phyloP scores from a whole-genome alignment of 345 rosid species.

The Nephelium lappaceum region DNA sequence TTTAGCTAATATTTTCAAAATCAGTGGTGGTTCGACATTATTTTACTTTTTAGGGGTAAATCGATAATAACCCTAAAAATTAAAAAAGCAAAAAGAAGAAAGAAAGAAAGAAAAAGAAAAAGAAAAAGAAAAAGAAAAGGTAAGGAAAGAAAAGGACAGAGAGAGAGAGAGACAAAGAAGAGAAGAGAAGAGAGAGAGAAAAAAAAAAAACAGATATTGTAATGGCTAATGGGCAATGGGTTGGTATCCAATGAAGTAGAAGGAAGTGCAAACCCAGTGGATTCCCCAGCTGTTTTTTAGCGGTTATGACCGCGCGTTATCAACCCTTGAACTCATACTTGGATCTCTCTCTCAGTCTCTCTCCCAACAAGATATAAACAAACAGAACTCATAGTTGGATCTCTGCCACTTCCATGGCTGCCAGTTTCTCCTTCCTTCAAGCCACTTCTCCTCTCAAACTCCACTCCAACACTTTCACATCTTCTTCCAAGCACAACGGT shows the following conservation, averaged over 20 bases:
- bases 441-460: slow-evolving; percentile 25
- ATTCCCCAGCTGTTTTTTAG: slow-evolving; percentile 1
- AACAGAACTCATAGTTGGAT: not conserved
- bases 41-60: too few species aligned
- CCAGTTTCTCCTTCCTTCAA: slow-evolving; percentile 36
- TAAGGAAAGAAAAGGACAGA: too few species aligned
- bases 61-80: too few species aligned
- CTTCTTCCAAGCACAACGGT: slow-evolving; percentile 8
- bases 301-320: not conserved
- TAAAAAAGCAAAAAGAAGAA: too few species aligned
- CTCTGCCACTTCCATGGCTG: slow-evolving; percentile 24
- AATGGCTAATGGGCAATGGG: too few species aligned
- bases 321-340: not conserved
- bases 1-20: too few species aligned
- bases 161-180: too few species aligned
- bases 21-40: too few species aligned
- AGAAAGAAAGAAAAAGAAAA: too few species aligned
- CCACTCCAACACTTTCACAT: not conserved
- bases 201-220: too few species aligned
- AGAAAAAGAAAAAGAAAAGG: too few species aligned
- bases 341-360: not conserved
- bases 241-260: not conserved
- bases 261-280: not conserved
- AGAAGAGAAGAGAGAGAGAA: too few species aligned
- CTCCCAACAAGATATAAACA: not conserved